These are phyloP conservation scores for Kluyveromyces sp. DNA, from an alignment of 1,139 yeast genomes.

Conservation along the genomic window DNA sequence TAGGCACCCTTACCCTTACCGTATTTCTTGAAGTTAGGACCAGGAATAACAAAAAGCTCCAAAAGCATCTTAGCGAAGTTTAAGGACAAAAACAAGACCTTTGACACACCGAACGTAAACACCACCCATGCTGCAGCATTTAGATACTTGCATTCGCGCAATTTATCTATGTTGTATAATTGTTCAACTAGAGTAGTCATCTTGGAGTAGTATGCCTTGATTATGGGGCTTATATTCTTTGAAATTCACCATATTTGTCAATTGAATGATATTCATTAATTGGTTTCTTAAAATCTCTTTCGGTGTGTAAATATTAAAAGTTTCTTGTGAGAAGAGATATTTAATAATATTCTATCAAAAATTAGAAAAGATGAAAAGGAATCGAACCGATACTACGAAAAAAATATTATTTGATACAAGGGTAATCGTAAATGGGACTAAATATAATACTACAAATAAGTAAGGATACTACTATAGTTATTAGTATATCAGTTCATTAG, in stretches of 20 bases:
- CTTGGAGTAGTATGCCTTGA: background rate
- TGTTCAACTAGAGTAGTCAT: constrained; percentile 1
- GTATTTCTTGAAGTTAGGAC: constrained; percentile 55
- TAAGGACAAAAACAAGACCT: constrained; percentile 40
- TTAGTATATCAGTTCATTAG: constrained; percentile 4
- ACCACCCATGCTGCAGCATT: constrained; percentile 30
- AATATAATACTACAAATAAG: background rate
- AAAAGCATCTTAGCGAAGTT: constrained; percentile 37
- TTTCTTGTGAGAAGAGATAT: too few relatives aligned
- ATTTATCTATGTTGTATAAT: background rate
- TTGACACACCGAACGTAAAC: constrained; percentile 43
- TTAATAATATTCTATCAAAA: too few relatives aligned
- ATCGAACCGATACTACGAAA: too few relatives aligned
- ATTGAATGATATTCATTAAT: too few relatives aligned
- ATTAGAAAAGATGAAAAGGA: too few relatives aligned
- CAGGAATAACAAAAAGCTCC: constrained; percentile 59
- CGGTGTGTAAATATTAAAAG: too few relatives aligned
- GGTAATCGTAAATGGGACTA: background rate
- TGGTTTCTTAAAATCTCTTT: too few relatives aligned
- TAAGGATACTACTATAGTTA: background rate
- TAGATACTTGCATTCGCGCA: constrained; percentile 13
- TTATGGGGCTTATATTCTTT: too few relatives aligned
- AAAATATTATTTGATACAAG: too few relatives aligned
- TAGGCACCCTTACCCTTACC: constrained; percentile 47
- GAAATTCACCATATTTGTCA: too few relatives aligned